Evolutionary conservation across 2,329 filamentous ascomycete species (phyloP).

Genomic region (Ceratocystis colombiana): DNA sequence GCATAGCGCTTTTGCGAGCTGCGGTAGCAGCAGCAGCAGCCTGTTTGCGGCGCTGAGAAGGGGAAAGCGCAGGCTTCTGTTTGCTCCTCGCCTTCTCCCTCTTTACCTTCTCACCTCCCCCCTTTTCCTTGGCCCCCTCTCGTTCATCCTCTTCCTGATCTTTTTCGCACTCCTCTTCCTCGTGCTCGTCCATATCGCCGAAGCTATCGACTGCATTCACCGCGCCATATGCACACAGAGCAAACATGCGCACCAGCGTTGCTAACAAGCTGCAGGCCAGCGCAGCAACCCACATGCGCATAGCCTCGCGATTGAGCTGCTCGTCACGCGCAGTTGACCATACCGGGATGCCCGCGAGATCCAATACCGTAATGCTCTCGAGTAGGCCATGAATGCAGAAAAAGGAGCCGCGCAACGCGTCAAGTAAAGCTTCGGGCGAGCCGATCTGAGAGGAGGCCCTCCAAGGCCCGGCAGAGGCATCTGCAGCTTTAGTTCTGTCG

Average conservation of each 20-base stretch:
- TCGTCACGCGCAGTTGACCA: conserved; percentile 40
- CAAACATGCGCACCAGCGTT: conserved; percentile 37
- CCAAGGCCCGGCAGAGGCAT: not conserved
- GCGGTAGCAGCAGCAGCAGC: not conserved
- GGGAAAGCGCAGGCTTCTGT: not conserved
- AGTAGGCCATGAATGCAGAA: conserved; percentile 58
- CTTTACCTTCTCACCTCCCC: conserved; percentile 22
- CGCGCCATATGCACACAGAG: conserved; percentile 33
- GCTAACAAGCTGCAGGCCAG: conserved; percentile 43
- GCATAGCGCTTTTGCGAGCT: conserved; percentile 9
- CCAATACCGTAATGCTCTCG: conserved; percentile 53
- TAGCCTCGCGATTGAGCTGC: conserved; percentile 48
- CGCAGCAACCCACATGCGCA: conserved; percentile 60
- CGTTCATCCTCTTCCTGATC: conserved; percentile 29
- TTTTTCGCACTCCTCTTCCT: conserved; percentile 29
- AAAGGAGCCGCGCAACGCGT: conserved; percentile 48
- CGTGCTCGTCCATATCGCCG: conserved; percentile 26
- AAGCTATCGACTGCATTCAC: conserved; percentile 27
- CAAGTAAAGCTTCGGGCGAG: conserved; percentile 32
- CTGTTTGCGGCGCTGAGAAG: not conserved
- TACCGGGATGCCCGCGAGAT: conserved; percentile 38
- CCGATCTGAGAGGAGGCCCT: not conserved
- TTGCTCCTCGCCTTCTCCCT: conserved; percentile 31
- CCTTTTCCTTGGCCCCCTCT: too few relatives aligned
- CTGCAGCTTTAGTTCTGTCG: not conserved